Evolutionary conservation across 148 eudicot genomes (phyloP), one percentile per base, ranked within the genome.

Genomic region (Selenicereus undatus): DNA sequence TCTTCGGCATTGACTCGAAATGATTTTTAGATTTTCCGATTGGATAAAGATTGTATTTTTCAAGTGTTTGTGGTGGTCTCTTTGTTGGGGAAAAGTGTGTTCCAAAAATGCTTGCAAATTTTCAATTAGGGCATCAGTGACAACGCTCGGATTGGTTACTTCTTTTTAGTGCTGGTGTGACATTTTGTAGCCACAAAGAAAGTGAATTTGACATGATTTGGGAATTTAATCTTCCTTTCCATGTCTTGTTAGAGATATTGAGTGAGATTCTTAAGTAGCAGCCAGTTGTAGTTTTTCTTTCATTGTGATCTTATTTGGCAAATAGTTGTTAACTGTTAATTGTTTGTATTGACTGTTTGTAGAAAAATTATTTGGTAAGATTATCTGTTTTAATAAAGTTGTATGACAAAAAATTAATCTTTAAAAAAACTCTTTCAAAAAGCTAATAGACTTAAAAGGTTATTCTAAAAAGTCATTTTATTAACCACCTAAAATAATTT

Each of bases 31-130:
- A 74, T 48, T 74, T 56, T 74, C 76, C 29, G 2, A 48, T n/a
- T 74, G 58, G 76, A 74, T 73, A 43, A 14, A 30, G 74, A 7
- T 43, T 39, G 26, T 10, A 9, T 45, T 42, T 16, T 35, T 42
- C 22, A 42, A 8, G 56, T 48, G 76, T 74, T 74, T 74, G 76
- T 48, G 56, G 56, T 74, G 56, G 58, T 45, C 20, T 45, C 29
- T 43, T n/a, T 45, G 76, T 56, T 7, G 43, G 43, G 43, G 5
- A 39, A 39, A 39, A 39, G 8, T 7, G 43, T 39, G 5, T 39
- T 27, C 76, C 76, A 16, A 70, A 70, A 36, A 35, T 71, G 74
- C 24, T 71, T 17, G 48, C 74, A 32, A 20, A 18, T 71, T 35
- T 20, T 71, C 11, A 20, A 45, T 48, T 36, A 36, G 48, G 74